Base-by-base conservation (phyloP, 2,329 filamentous ascomycete species). In the Colletotrichum tofieldiae region DNA sequence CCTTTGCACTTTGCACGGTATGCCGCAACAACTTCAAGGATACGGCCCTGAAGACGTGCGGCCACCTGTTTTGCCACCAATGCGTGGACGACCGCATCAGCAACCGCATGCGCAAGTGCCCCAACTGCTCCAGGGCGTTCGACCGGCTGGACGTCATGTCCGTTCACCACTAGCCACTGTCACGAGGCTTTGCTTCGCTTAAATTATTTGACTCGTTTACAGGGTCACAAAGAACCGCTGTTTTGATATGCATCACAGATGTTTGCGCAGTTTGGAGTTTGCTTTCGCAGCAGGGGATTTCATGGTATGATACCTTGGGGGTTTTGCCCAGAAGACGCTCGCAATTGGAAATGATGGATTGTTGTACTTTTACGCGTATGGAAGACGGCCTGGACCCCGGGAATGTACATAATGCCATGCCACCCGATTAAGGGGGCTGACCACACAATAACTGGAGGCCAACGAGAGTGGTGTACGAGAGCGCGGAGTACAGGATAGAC, bases 1-100 rank as follows among this genome's bases (percentile, higher is more conserved):
- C 80, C 1, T 84, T 81, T 75, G 79, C 79, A 45, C 90, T 97
- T 63, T 99, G 96, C 85, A 94, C 94, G 14, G 94, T 98, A 62
- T 99, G 97, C 85, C 94, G 94, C 76, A 93, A 91, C 78, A 94
- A 96, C 76, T 95, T 98, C 85, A 98, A 98, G 83, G 94, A 98
- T 79, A 97, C 95, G 0, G 93, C 93, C 12, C 89, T 99, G 81
- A 97, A 96, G 84, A 95, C 94, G 0, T 99, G 96, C 81, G 96
- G 96, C 1, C 96, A 99, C 82, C 90, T 97, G 60, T 98, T 98
- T 82, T 99, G 96, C 88, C 92, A 92, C 79, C 89, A 91, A 59
- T 99, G 96, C 80, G 93, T 98, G 32, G 94, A 98, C 75, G 93
- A 97, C 78, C 92, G 96, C 69, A 91, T 98, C 73, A 91, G 91